A percentile compares a stretch with the other conserved stretches of the same genome.
phyloP scores from a whole-genome alignment of 176 grass and related monocot genomes.

The Miscanthus lutarioriparius region DNA sequence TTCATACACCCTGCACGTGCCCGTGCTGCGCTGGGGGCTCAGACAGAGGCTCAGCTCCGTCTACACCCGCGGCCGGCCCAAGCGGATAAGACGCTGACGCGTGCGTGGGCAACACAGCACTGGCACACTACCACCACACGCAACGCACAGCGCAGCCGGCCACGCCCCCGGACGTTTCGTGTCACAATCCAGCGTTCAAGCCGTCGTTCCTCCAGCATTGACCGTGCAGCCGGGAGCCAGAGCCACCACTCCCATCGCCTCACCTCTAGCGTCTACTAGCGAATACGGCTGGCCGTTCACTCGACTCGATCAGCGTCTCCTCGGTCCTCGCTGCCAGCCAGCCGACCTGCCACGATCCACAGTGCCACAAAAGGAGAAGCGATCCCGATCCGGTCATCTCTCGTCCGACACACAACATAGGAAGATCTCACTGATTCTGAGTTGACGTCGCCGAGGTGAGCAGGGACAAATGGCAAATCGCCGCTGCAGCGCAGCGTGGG shows the following conservation, averaged over 20 bases:
- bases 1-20: slow-evolving; percentile 1
- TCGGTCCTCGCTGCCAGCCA: neutral
- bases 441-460: neutral
- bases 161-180: neutral
- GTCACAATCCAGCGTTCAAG: slow-evolving; percentile 5
- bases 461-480: neutral
- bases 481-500: slow-evolving; percentile 1
- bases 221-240: neutral
- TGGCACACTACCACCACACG: neutral
- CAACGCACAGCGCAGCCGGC: neutral
- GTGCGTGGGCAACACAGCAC: neutral
- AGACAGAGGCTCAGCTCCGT: neutral
- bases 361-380: neutral
- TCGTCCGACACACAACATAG: neutral
- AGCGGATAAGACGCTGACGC: neutral
- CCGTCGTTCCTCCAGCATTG: neutral
- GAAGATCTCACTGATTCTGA: neutral
- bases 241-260: neutral
- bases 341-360: neutral
- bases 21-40: too few relatives aligned
- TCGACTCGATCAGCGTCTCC: neutral
- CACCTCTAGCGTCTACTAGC: neutral
- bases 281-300: neutral
- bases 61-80: neutral
- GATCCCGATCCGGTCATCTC: neutral